These are phyloP conservation scores for Pseudonitzschia multiseries DNA, from an alignment of 108 stramenopile genomes.

Conservation along the genomic window DNA sequence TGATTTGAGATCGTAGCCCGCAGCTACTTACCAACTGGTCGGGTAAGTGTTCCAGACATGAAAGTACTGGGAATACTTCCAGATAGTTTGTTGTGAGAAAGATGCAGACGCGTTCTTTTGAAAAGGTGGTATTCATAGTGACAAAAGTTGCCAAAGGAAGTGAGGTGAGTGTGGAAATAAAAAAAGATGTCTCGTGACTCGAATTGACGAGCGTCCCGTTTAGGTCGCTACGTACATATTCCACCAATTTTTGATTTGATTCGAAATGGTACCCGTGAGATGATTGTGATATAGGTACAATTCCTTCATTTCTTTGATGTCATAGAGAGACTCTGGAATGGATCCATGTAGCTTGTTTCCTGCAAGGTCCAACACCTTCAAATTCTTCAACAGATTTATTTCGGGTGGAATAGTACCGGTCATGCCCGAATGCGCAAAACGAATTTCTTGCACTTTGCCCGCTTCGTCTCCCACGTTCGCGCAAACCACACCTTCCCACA, in stretches of 20 bases:
- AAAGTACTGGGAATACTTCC: slow-evolving; percentile 50
- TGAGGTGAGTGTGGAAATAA: neutral
- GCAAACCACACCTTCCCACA: slow-evolving; percentile 58
- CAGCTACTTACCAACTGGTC: slow-evolving; percentile 20
- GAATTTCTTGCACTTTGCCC: slow-evolving; percentile 29
- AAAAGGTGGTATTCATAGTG: neutral
- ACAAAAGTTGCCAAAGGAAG: neutral
- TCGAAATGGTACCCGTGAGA: slow-evolving; percentile 27
- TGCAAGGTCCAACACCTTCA: slow-evolving; percentile 21
- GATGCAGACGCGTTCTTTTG: slow-evolving; percentile 24
- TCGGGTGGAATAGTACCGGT: slow-evolving; percentile 40
- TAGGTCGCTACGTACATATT: slow-evolving; percentile 7
- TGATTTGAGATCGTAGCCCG: too few relatives aligned
- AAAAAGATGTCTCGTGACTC: neutral
- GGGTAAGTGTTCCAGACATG: neutral
- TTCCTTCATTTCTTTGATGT: slow-evolving; percentile 19
- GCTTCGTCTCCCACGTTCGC: slow-evolving; percentile 38
- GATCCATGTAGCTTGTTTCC: slow-evolving; percentile 18
- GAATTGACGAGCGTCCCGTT: too few relatives aligned
- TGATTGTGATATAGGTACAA: slow-evolving; percentile 36
- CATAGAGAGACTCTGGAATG: slow-evolving; percentile 27
- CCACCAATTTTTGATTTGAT: slow-evolving; percentile 13
- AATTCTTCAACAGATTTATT: slow-evolving; percentile 24
- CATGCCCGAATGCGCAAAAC: slow-evolving; percentile 37
- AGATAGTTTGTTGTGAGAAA: slow-evolving; percentile 36